Percentiles rank a stretch among this genome's conserved stretches.
Conservation (phyloP, 2,329 filamentous ascomycete species). For the Sphaerulina vaccinii region DNA sequence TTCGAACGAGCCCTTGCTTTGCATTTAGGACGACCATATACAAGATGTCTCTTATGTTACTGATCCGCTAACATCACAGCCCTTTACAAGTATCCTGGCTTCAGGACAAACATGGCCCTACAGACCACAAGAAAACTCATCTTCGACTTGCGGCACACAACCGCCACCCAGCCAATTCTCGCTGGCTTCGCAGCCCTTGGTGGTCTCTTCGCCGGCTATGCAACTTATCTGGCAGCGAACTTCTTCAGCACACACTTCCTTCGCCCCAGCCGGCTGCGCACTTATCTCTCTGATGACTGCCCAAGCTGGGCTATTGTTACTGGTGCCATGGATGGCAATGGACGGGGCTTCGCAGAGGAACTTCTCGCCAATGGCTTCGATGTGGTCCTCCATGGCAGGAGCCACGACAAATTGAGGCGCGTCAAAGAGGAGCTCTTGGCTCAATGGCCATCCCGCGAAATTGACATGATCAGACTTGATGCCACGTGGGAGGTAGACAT, state of each 20-base stretch:
- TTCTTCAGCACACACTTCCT: slow-evolving; percentile 30
- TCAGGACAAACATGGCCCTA: no score
- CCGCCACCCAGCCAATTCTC: slow-evolving; percentile 2
- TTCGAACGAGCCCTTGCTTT: not conserved
- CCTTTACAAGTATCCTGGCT: no score
- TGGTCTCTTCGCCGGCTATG: slow-evolving; percentile 4
- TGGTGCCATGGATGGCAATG: slow-evolving; percentile 55
- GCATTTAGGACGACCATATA: no score
- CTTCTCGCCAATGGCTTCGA: slow-evolving; percentile 53
- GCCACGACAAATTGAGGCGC: slow-evolving; percentile 45
- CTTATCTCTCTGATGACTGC: not conserved
- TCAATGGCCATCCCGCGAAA: slow-evolving; percentile 41
- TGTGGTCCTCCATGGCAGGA: slow-evolving; percentile 55
- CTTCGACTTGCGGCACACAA: not conserved
- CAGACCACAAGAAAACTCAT: not conserved
- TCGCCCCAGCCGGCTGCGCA: slow-evolving; percentile 6
- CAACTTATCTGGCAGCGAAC: slow-evolving; percentile 18
- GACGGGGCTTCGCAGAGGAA: slow-evolving; percentile 49
- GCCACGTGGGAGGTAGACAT: slow-evolving; percentile 30
- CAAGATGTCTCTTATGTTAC: not conserved
- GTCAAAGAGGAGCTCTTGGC: slow-evolving; percentile 41
- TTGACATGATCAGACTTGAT: slow-evolving; percentile 47
- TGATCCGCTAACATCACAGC: no score
- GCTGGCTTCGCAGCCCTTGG: slow-evolving; percentile 6
- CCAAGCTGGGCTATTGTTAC: slow-evolving; percentile 40